Base-by-base conservation (phyloP, 768 basidiomycete species). In the Mycena floridula region DNA sequence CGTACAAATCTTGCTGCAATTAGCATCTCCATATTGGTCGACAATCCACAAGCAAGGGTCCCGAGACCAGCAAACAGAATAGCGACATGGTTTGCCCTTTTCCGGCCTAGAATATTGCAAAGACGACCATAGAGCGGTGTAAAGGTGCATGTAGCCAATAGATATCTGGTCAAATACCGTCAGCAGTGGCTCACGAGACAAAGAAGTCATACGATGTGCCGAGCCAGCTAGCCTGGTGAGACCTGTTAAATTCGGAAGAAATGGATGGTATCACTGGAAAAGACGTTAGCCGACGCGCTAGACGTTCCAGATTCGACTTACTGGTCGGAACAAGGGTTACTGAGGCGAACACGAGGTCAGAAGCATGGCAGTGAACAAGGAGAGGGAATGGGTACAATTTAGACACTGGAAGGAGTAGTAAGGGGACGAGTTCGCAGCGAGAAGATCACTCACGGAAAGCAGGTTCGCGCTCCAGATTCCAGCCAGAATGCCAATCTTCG, bases 51-150 rank as follows among this genome's bases (percentile, higher is more conserved):
- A 6, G 70, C 69, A 7, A 81, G 56, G 0, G 83, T 81, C 2
- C 89, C 89, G 3, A 83, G 44, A 16, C 65, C 74, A 3, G 81
- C 73, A 40, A 79, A 79, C 6, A 77, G 46, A 2, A 89, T 65
- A 3, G 85, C 88, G 0, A 68, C 66, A 45, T 80, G 82, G 52
- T 80, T 81, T 8, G 87, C 87, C 28, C 74, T 77, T 50, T 76
- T 70, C 21, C 88, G 70, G 8, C 88, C 88, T 61, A 89, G 58
- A 11, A 85, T 82, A 59, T 86, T 79, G 56, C 79, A 85, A n/a
- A 90, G 63, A 16, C 87, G 78, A 26, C 88, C 88, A 57, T 90
- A 90, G 5, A 90, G 68, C 0, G 86, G 88, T 2, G 86, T 89
- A 52, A 90, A 89, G 1, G 87, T 87, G 60, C 83, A 86, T 12